Conservation (phyloP, 768 basidiomycete genomes). For the Lactarius indigo region DNA sequence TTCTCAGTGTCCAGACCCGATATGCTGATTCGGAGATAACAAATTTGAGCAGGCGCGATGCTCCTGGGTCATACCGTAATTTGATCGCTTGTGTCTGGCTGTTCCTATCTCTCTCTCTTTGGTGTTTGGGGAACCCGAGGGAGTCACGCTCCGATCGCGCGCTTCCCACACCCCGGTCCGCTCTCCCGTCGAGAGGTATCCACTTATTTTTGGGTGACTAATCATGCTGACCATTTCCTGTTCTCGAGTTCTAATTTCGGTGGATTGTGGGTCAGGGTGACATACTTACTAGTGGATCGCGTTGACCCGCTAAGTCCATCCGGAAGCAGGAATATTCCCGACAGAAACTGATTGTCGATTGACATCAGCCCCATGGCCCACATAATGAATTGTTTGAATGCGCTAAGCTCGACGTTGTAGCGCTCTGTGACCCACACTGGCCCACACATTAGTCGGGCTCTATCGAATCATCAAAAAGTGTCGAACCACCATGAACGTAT, state of each 20-base stretch:
- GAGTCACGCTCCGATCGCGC: too few relatives aligned
- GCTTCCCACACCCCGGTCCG: too few relatives aligned
- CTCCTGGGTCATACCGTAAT: too few relatives aligned
- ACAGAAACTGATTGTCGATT: neutral
- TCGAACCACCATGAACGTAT: neutral
- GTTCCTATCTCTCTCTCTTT: too few relatives aligned
- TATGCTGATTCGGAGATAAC: too few relatives aligned
- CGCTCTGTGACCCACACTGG: neutral
- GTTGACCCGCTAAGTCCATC: neutral
- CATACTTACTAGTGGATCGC: neutral
- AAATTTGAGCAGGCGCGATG: too few relatives aligned
- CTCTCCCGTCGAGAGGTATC: too few relatives aligned
- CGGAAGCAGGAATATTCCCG: neutral
- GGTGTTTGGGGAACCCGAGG: too few relatives aligned
- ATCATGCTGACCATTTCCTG: neutral
- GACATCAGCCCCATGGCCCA: neutral
- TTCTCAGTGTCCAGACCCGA: too few relatives aligned
- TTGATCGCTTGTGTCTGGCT: too few relatives aligned
- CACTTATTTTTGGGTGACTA: neutral
- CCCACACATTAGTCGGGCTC: neutral
- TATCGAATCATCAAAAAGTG: neutral
- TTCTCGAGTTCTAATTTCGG: neutral
- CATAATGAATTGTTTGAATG: neutral
- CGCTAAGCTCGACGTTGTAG: neutral
- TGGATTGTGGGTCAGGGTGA: neutral